phyloP scores from a whole-genome alignment of 305 asterid genomes.

The Coffea humblotiana region DNA sequence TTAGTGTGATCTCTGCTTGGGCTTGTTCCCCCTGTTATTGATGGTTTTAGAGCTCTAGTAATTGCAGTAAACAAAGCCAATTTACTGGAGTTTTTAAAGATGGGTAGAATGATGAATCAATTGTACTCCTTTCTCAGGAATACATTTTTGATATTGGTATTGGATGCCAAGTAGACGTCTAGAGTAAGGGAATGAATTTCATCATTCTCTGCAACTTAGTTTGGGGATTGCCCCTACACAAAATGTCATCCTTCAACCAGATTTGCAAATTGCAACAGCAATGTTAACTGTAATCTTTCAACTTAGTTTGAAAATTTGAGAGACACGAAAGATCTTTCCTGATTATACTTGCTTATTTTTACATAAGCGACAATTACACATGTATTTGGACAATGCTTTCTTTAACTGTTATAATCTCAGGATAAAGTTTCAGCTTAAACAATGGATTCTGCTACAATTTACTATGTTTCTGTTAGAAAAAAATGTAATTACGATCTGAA shows the following conservation, averaged over 20 bases:
- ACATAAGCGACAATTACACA: neutral
- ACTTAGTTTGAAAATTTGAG: neutral
- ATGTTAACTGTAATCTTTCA: neutral
- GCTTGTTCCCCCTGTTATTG: neutral
- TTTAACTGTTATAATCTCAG: neutral
- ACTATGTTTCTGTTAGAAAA: neutral
- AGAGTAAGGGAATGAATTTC: neutral
- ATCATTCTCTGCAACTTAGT: neutral
- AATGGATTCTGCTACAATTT: neutral
- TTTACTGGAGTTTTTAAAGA: neutral
- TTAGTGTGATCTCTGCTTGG: neutral
- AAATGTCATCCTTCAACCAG: neutral
- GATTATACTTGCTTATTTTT: neutral
- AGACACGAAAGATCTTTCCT: neutral
- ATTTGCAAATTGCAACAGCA: neutral
- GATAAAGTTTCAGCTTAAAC: neutral
- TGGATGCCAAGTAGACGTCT: neutral
- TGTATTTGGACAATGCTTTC: neutral
- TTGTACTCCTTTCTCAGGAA: neutral
- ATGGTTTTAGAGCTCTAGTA: neutral
- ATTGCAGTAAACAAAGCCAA: neutral
- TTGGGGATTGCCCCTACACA: neutral
- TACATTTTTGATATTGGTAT: neutral
- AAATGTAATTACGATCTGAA: neutral
- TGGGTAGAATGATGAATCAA: neutral